Evolutionary conservation across 139 green algal species (phyloP).

Genomic region (Picochlorum sp.): DNA sequence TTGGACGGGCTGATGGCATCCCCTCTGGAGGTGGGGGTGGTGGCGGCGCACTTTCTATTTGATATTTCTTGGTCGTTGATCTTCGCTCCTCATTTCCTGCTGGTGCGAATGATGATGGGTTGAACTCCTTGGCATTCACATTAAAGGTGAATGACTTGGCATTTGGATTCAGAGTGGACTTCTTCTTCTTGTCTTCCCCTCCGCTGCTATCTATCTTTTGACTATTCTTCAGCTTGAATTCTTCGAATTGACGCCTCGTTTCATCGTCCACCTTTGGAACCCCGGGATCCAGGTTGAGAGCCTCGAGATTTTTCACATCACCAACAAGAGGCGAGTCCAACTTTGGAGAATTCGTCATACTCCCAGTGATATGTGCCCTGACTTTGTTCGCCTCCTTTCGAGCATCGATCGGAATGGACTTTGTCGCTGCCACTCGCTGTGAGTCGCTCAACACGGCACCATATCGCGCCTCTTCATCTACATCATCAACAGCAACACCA

Average conservation of each 20-base stretch:
- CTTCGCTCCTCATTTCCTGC: slow-evolving; percentile 4
- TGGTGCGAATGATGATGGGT: slow-evolving; percentile 7
- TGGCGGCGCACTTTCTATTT: background rate
- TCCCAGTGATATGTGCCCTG: slow-evolving; percentile 17
- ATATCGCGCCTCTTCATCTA: slow-evolving; percentile 79
- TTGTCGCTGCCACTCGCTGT: background rate
- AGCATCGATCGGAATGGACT: slow-evolving; percentile 22
- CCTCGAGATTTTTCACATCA: slow-evolving; percentile 33
- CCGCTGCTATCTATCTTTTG: slow-evolving; percentile 9
- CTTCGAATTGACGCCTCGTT: slow-evolving; percentile 28
- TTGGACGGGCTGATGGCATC: background rate
- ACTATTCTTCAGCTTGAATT: slow-evolving; percentile 27
- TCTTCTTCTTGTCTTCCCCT: background rate
- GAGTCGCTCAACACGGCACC: slow-evolving; percentile 46
- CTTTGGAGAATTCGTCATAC: slow-evolving; percentile 34
- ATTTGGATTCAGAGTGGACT: slow-evolving; percentile 35
- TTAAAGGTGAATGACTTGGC: slow-evolving; percentile 51
- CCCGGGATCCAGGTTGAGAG: slow-evolving; percentile 39
- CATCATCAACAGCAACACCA: slow-evolving; percentile 46
- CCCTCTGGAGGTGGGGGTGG: slow-evolving; percentile 3
- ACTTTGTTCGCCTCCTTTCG: slow-evolving; percentile 31
- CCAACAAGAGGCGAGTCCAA: slow-evolving; percentile 28
- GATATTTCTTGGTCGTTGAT: background rate
- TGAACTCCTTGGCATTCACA: slow-evolving; percentile 40
- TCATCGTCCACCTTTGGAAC: slow-evolving; percentile 18